These are phyloP conservation scores for Cotoneaster glaucophyllus DNA, from an alignment of 306 rosid species.

Conservation along the genomic window DNA sequence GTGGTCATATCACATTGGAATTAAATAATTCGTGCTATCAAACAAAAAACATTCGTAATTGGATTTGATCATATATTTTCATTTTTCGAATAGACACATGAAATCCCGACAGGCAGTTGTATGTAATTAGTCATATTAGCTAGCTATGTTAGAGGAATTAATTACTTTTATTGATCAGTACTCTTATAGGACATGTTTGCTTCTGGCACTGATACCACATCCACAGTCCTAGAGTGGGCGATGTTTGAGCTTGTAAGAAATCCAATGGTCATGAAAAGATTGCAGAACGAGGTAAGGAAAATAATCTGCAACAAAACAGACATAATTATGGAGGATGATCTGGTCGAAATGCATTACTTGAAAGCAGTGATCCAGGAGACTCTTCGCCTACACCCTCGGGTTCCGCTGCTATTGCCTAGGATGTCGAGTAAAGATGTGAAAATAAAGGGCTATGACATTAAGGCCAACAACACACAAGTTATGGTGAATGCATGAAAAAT, in stretches of 20 bases:
- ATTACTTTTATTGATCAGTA: no score
- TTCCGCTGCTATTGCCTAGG: conserved; percentile 34
- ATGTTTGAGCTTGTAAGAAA: conserved; percentile 31
- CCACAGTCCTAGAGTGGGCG: no score
- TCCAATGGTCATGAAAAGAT: conserved; percentile 18
- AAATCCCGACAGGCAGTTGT: no score
- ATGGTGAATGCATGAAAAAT: conserved; percentile 26
- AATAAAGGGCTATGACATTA: not conserved
- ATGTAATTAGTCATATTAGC: no score
- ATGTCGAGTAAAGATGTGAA: conserved; percentile 3
- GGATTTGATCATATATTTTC: no score
- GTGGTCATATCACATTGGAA: not conserved
- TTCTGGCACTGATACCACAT: no score
- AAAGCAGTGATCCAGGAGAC: conserved; percentile 22
- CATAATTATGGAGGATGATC: conserved; percentile 27
- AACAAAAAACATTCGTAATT: no score
- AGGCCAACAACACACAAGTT: conserved; percentile 1
- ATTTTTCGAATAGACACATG: no score
- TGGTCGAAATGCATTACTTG: conserved; percentile 30
- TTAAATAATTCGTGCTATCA: no score
- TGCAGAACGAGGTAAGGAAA: conserved; percentile 1
- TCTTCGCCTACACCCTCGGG: conserved; percentile 19
- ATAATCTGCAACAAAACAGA: not conserved
- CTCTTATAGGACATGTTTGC: no score
- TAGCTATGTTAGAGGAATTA: no score